Evolutionary conservation across 176 grass and related monocot species (phyloP).

Genomic region (Musa troglodytarum): DNA sequence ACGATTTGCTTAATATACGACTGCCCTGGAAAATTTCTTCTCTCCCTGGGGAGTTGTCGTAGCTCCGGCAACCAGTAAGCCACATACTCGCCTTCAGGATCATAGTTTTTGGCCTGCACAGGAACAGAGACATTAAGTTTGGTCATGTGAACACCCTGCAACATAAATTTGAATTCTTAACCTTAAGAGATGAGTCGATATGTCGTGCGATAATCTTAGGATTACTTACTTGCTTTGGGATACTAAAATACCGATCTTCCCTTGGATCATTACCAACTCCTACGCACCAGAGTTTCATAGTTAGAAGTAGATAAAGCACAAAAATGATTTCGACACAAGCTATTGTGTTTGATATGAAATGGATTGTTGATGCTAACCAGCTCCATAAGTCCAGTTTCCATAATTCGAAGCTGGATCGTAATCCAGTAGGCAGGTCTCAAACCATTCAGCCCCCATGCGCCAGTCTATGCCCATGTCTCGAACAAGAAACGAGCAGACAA

Average conservation of each 20-base stretch:
- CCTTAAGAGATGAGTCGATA: neutral
- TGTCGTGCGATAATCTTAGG: neutral
- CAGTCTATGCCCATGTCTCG: conserved; percentile 90
- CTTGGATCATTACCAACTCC: conserved; percentile 92
- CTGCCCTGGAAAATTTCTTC: conserved; percentile 57
- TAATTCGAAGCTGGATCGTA: conserved; percentile 92
- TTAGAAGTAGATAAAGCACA: neutral
- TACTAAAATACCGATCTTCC: conserved; percentile 94
- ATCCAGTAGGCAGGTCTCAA: conserved; percentile 79
- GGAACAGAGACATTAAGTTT: neutral
- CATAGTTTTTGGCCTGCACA: conserved; percentile 65
- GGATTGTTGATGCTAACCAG: conserved; percentile 28
- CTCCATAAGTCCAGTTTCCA: conserved; percentile 96
- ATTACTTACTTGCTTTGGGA: conserved; percentile 79
- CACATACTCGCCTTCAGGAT: conserved; percentile 61
- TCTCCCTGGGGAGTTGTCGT: conserved; percentile 38
- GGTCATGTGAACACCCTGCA: neutral
- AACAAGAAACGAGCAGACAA: conserved; percentile 96
- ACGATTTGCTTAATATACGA: conserved; percentile 75
- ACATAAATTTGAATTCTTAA: neutral
- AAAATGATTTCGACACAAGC: no score
- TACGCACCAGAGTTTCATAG: conserved; percentile 1
- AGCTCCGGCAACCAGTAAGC: conserved; percentile 72
- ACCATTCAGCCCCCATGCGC: conserved; percentile 94
- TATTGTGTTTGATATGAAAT: no score